Evolutionary conservation across 2,329 filamentous ascomycete genomes (phyloP).

Genomic region (Pseudofabraea citricarpa): DNA sequence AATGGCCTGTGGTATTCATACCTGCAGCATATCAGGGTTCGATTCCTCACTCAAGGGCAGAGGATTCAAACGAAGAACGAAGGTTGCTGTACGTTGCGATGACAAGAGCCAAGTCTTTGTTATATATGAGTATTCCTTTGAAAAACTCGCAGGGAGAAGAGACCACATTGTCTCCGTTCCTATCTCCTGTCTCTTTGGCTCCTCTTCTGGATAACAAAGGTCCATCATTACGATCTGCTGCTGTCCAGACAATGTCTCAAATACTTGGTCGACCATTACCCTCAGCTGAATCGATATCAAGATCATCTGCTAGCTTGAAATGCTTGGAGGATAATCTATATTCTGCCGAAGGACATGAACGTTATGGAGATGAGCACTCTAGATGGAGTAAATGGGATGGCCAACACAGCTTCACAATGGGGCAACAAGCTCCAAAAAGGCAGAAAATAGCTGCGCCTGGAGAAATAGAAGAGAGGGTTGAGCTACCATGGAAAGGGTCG

Average conservation of each 20-base stretch:
- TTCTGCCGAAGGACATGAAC: conserved; percentile 56
- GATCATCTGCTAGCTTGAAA: conserved; percentile 45
- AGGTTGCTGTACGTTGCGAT: conserved; percentile 92
- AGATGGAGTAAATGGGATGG: conserved; percentile 30
- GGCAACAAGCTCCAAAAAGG: conserved; percentile 18
- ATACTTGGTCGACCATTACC: conserved; percentile 61
- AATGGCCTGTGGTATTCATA: conserved; percentile 95
- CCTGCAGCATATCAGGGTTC: conserved; percentile 85
- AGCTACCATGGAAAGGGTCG: conserved; percentile 24
- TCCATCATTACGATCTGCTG: conserved; percentile 59
- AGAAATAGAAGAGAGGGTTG: conserved; percentile 7
- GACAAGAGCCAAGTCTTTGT: conserved; percentile 81
- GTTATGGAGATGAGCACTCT: conserved; percentile 26
- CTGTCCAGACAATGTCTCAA: conserved; percentile 62
- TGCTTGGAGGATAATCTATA: conserved; percentile 63
- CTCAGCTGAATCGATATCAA: conserved; percentile 43
- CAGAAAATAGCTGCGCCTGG: conserved; percentile 20
- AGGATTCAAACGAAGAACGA: conserved; percentile 83
- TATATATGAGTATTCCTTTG: conserved; percentile 80
- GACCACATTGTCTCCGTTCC: conserved; percentile 67
- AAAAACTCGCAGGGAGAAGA: conserved; percentile 59
- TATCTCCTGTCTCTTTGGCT: conserved; percentile 50
- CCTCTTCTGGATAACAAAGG: conserved; percentile 56
- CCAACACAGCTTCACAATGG: conserved; percentile 16
- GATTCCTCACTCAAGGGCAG: conserved; percentile 82